Percentiles rank a stretch among this genome's conserved stretches.
Evolutionary conservation across 2,329 filamentous ascomycete genomes (phyloP).

Genomic region (Nakataea oryzae): DNA sequence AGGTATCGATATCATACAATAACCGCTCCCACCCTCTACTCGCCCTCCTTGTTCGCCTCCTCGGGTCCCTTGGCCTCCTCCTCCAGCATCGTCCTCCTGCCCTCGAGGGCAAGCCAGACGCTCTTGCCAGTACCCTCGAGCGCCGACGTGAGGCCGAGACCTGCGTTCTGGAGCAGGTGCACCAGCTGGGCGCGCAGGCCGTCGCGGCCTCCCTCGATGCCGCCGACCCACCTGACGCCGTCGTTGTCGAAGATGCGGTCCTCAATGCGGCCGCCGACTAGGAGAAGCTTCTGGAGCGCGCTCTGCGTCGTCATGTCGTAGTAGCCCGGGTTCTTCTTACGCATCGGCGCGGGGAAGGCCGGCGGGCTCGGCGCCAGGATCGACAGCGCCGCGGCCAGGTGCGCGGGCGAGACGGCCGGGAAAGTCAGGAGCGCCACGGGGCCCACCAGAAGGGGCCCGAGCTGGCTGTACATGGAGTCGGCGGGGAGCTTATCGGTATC

Average conservation of each 20-base stretch:
- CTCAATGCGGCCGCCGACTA: conserved; percentile 81
- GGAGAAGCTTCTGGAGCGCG: conserved; percentile 75
- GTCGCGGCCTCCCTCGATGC: conserved; percentile 72
- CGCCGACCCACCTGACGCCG: conserved; percentile 54
- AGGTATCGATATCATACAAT: background rate
- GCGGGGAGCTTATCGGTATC: conserved; percentile 17
- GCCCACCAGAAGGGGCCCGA: conserved; percentile 70
- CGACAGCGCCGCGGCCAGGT: conserved; percentile 71
- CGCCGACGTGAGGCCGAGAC: conserved; percentile 64
- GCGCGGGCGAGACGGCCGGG: conserved; percentile 70
- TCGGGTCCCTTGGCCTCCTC: conserved; percentile 42
- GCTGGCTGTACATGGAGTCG: conserved; percentile 38
- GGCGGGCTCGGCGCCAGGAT: conserved; percentile 64
- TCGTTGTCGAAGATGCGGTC: conserved; percentile 72
- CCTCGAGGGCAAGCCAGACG: conserved; percentile 81
- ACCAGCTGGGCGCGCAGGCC: conserved; percentile 76
- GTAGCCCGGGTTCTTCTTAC: conserved; percentile 68
- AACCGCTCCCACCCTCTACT: conserved; percentile 14
- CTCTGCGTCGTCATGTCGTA: conserved; percentile 70
- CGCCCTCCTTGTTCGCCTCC: conserved; percentile 15
- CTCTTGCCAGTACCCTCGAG: conserved; percentile 73
- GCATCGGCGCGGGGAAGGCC: conserved; percentile 67
- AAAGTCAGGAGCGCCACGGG: conserved; percentile 73
- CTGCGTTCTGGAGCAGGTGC: conserved; percentile 67
- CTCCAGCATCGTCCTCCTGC: conserved; percentile 69